Base-by-base conservation (phyloP, 257 asterid genomes). In the Paulownia fortunei region DNA sequence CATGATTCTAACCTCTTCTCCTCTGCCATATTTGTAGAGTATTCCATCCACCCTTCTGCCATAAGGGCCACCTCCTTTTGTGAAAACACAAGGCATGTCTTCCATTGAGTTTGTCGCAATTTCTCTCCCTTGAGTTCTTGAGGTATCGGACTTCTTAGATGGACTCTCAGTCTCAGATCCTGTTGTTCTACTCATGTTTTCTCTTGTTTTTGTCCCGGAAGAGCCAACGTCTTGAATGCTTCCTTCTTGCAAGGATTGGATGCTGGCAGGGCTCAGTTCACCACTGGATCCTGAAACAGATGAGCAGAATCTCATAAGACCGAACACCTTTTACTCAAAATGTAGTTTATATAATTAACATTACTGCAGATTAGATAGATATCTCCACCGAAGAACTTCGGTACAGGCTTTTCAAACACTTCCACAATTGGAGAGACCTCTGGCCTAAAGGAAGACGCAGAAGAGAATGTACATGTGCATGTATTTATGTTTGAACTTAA, bases 71-170 rank as follows among this genome's bases (percentile, higher is more conserved):
- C 88, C 97, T 24, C 97, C 97, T 72, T 82, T 88, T 0, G 99
- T 95, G 87, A 92, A 92, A 2, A 94, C 99, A 44, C 92, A 87
- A 8, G 99, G 98, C 99, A 92, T 92, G 19, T 94, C 95, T 55
- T 82, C 96, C 77, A 87, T 2, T 0, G 85, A 39, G 81, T 47
- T 88, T 12, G 79, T 59, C 67, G 84, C 81, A 2, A 51, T 30
- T 79, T 85, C 89, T 80, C 61, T 86, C 24, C 81, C 89, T 58
- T 54, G 86, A 15, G 34, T 59, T 78, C 82, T 83, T 30, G 89
- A 60, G 7, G 73, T 27, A 3, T 80, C 86, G 0, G 86, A 15
- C 74, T 74, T 78, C 79, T 76, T 87, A 0, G 94, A 85, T 15
- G 83, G 80, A 23, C 82, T 79, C 44, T 84, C 90, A 73, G 44